Percentiles rank a stretch among this genome's conserved stretches.
phyloP scores from a whole-genome alignment of 352 stramenopile genomes.

The Phytophthora palmivora region DNA sequence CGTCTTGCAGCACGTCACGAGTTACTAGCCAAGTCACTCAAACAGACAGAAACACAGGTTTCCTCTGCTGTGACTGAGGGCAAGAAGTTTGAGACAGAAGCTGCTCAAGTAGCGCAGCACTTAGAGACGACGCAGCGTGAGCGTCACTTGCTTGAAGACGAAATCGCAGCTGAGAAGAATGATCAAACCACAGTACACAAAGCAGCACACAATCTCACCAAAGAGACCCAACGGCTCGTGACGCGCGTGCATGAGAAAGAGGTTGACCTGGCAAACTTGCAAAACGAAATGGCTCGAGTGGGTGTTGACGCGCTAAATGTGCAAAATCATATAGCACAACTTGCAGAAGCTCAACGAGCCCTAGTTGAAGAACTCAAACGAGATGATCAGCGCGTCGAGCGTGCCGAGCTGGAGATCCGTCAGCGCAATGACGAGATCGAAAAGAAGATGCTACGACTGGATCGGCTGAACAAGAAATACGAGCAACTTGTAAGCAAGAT shows the following conservation, averaged over 20 bases:
- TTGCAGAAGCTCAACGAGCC: constrained; percentile 86
- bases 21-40: constrained; percentile 88
- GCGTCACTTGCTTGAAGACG: constrained; percentile 88
- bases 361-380: constrained; percentile 85
- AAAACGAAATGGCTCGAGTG: constrained; percentile 94
- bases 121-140: constrained; percentile 90
- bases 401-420: constrained; percentile 93
- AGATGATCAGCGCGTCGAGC: constrained; percentile 91
- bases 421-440: constrained; percentile 96
- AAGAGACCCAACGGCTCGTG: constrained; percentile 79
- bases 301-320: constrained; percentile 94
- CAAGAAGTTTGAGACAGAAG: constrained; percentile 80
- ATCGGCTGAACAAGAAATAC: constrained; percentile 95
- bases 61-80: constrained; percentile 61
- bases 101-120: constrained; percentile 69
- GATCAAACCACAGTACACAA: constrained; percentile 92
- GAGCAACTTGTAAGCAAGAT: constrained; percentile 91
- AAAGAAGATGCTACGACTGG: constrained; percentile 95
- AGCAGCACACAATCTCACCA: constrained; percentile 91
- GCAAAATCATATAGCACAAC: constrained; percentile 86
- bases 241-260: constrained; percentile 89
- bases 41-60: constrained; percentile 88
- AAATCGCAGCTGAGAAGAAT: constrained; percentile 83
- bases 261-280: constrained; percentile 84
- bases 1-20: constrained; percentile 83